Base-by-base conservation (phyloP, 352 stramenopile genomes). In the Phytophthora meadii region DNA sequence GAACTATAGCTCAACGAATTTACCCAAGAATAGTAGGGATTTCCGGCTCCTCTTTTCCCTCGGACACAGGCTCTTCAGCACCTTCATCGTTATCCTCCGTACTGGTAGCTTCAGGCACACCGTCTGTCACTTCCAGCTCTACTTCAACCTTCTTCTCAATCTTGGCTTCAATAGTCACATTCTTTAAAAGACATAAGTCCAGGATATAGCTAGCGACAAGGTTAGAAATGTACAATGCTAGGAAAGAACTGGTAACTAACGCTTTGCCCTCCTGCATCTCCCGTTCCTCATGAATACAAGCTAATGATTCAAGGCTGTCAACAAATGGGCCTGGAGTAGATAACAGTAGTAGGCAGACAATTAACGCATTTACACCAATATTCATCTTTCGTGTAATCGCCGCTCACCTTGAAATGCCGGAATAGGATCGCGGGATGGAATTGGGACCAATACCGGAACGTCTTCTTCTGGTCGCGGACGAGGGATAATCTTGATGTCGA, bases 401-500 rank as follows among this genome's bases (percentile, higher is more conserved):
- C 17, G 56, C 49, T 37, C 39, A 64, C 76, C 81, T 71, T 83
- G 65, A 45, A 79, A 79, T 55, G 51, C 65, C 24, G 61, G 72
- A 46, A 84, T 44, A 39, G 84, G 82, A 42, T 65, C 65, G 53
- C 84, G 82, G 47, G 75, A 79, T 19, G 81, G 84, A 24, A 90
- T 56, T 0, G 79, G 82, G 5, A 66, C 61, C 41, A 68, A 25
- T 11, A 58, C 40, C 15, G 53, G 25, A 12, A 39, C 37, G 37
- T 67, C 45, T 27, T 50, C 17, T 53, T 66, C 61, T 1, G 56
- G 42, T 0, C 54, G 56, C 14, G 77, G 69, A 1, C 82, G 81
- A 46, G 72, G 45, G 15, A 90, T 74, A 25, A 93, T 61, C 6
- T 72, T 74, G 49, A 93, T 93, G n/a, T 77, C 65, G n/a, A 90